Evolutionary conservation across 1,284 basidiomycete species (phyloP).

Genomic region (Trichosporon ovoides): DNA sequence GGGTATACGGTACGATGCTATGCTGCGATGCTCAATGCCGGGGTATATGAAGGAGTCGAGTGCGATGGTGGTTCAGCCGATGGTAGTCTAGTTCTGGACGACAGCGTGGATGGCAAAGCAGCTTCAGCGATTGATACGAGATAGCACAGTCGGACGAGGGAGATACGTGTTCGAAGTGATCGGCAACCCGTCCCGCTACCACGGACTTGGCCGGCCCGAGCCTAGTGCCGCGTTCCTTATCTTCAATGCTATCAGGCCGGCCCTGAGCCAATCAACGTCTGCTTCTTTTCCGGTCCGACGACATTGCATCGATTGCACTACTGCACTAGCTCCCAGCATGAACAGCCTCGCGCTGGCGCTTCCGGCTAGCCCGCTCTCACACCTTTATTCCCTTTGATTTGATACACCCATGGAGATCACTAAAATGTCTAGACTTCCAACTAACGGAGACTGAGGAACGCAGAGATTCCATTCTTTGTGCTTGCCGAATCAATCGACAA

Average conservation of each 20-base stretch:
- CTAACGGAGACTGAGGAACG: too few species aligned
- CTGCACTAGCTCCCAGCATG: too few species aligned
- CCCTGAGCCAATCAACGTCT: background rate
- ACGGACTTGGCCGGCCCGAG: background rate
- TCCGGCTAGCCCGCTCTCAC: too few species aligned
- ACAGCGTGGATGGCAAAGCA: background rate
- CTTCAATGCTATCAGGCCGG: background rate
- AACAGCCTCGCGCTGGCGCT: too few species aligned
- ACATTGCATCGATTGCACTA: too few species aligned
- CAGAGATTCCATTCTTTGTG: background rate
- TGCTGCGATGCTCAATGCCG: background rate
- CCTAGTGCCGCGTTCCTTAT: background rate
- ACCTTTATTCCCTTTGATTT: too few species aligned
- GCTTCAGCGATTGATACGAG: background rate
- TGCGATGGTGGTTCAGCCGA: background rate
- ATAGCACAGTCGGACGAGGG: background rate
- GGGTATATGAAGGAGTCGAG: background rate
- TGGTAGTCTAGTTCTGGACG: too few species aligned
- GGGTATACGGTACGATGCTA: background rate
- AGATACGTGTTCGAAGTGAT: background rate
- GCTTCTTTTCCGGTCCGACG: background rate
- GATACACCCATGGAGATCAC: too few species aligned
- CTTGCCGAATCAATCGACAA: conserved; percentile 15
- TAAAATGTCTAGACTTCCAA: too few species aligned
- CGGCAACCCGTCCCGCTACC: background rate